Evolutionary conservation across 306 rosid species (phyloP).

Genomic region (Senna tora): DNA sequence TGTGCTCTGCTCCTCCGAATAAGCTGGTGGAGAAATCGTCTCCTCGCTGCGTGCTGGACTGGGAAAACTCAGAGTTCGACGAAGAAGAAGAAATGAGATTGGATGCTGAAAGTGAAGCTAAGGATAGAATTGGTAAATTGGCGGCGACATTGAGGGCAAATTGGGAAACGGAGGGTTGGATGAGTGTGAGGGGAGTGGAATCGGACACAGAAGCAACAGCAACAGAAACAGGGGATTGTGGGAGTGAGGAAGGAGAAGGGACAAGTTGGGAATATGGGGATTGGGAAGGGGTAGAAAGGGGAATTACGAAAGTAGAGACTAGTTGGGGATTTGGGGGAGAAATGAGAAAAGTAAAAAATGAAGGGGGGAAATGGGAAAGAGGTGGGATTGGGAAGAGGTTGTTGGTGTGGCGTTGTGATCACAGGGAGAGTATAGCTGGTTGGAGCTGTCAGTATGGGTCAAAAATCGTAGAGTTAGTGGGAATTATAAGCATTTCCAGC

Average conservation of each 20-base stretch:
- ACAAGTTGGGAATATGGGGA: slow-evolving; percentile 17
- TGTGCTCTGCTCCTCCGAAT: slow-evolving; percentile 34
- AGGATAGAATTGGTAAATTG: slow-evolving; percentile 51
- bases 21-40: slow-evolving; percentile 46
- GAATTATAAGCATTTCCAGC: slow-evolving; percentile 6
- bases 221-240: slow-evolving; percentile 16
- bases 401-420: slow-evolving; percentile 21
- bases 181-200: slow-evolving; percentile 43
- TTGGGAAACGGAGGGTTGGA: slow-evolving; percentile 71
- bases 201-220: slow-evolving; percentile 28
- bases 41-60: slow-evolving; percentile 75
- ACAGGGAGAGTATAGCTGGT: slow-evolving; percentile 27
- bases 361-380: slow-evolving; percentile 16
- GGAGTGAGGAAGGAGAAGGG: slow-evolving; percentile 28
- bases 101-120: slow-evolving; percentile 10
- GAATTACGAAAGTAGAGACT: slow-evolving; percentile 3
- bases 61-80: slow-evolving; percentile 45
- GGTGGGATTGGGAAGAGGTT: slow-evolving; percentile 29
- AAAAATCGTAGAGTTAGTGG: slow-evolving; percentile 18
- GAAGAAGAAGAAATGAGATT: slow-evolving; percentile 10
- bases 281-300: background rate
- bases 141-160: slow-evolving; percentile 36
- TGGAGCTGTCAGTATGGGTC: slow-evolving; percentile 28
- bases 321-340: background rate
- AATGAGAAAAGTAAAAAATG: background rate